phyloP scores from a whole-genome alignment of 345 rosid species.

The Noccaea bulbosa region DNA sequence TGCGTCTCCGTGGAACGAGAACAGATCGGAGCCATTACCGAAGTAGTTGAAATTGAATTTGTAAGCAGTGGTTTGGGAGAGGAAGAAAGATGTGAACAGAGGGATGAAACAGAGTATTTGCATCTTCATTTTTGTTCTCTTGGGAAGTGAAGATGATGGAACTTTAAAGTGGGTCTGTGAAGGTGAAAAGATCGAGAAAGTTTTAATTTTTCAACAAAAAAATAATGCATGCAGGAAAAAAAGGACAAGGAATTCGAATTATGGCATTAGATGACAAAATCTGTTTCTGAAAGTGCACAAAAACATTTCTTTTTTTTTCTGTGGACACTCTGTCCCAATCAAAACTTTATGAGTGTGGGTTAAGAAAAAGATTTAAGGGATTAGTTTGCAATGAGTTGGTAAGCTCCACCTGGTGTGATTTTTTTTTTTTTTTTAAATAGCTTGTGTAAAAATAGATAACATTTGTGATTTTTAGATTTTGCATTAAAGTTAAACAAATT shows the following conservation, averaged over 20 bases:
- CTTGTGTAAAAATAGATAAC: too few species aligned
- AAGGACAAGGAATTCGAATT: not conserved
- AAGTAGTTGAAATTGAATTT: constrained; percentile 38
- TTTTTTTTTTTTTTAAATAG: too few species aligned
- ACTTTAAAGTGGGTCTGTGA: not conserved
- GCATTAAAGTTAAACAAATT: too few species aligned
- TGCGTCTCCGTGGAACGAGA: constrained; percentile 36
- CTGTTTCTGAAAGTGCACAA: too few species aligned
- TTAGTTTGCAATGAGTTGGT: constrained; percentile 8
- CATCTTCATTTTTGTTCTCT: constrained; percentile 18
- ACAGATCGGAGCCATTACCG: constrained; percentile 20
- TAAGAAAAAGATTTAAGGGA: not conserved
- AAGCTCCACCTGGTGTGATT: not conserved
- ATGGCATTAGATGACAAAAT: constrained; percentile 23
- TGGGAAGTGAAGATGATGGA: constrained; percentile 25
- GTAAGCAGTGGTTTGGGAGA: constrained; percentile 21
- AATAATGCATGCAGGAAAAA: not conserved
- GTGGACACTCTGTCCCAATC: too few species aligned
- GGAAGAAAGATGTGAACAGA: constrained; percentile 18
- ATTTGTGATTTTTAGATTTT: too few species aligned
- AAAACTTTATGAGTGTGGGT: too few species aligned
- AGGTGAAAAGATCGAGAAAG: constrained; percentile 23
- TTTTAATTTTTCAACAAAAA: not conserved
- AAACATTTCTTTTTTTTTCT: too few species aligned
- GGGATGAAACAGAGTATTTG: constrained; percentile 24